Evolutionary conservation across 2,329 filamentous ascomycete species (phyloP).

Genomic region (Aspergillus candidus): DNA sequence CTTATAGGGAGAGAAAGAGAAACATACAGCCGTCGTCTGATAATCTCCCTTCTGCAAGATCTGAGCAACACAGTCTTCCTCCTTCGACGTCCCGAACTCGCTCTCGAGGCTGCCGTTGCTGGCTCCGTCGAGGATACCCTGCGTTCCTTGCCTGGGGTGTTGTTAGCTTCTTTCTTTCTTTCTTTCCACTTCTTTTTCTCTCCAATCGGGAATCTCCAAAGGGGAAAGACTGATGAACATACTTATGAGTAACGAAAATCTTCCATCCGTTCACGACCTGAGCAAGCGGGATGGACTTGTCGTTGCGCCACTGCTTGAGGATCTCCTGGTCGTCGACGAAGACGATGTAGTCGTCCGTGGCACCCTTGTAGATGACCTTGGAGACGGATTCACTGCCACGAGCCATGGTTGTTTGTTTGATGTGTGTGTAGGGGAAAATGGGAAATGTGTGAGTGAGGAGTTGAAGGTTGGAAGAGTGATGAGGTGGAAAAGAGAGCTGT

Average conservation of each 20-base stretch:
- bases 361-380: constrained; percentile 84
- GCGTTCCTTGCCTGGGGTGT: constrained; percentile 63
- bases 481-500: constrained; percentile 1
- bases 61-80: constrained; percentile 73
- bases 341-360: constrained; percentile 62
- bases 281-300: constrained; percentile 70
- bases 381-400: constrained; percentile 63
- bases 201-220: neutral
- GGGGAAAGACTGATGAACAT: constrained; percentile 22
- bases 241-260: constrained; percentile 87
- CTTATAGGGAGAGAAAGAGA: too few species aligned
- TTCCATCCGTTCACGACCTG: constrained; percentile 85
- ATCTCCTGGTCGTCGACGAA: constrained; percentile 45
- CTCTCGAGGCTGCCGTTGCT: constrained; percentile 69
- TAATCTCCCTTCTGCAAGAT: constrained; percentile 72
- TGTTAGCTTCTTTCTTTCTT: neutral
- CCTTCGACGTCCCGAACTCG: constrained; percentile 76
- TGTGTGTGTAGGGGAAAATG: too few species aligned
- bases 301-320: constrained; percentile 74
- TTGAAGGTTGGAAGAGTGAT: constrained; percentile 7
- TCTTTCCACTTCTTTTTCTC: too few species aligned
- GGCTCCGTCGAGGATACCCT: constrained; percentile 71
- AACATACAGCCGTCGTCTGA: constrained; percentile 55
- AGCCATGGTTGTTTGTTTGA: constrained; percentile 46
- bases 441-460: too few species aligned